Conservation (phyloP, 306 rosid genomes). For the Senna tora region DNA sequence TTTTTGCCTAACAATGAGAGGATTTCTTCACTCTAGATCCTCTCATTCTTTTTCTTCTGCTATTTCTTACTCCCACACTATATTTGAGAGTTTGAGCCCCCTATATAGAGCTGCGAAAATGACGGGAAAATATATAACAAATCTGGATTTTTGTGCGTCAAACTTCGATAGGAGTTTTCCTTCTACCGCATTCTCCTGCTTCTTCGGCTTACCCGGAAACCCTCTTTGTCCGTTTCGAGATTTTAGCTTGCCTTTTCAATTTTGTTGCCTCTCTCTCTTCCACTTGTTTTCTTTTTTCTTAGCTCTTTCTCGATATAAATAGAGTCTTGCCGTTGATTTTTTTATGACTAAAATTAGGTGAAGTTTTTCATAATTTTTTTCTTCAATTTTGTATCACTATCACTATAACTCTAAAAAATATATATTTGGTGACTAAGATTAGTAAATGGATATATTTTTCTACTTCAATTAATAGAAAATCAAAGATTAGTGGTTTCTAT, state of each 20-base stretch:
- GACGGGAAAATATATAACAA: not conserved
- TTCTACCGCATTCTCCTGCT: slow-evolving; percentile 35
- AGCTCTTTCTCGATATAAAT: slow-evolving; percentile 3
- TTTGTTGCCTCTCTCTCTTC: slow-evolving; percentile 6
- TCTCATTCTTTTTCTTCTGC: slow-evolving; percentile 10
- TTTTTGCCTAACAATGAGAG: slow-evolving; percentile 2
- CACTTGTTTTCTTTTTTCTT: slow-evolving; percentile 2
- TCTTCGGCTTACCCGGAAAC: not conserved
- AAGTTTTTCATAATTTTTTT: no score
- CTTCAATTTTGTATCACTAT: no score
- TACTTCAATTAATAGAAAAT: no score
- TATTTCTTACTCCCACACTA: not conserved
- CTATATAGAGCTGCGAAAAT: not conserved
- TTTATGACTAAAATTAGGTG: slow-evolving; percentile 39
- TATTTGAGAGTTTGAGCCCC: no score
- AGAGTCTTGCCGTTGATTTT: not conserved
- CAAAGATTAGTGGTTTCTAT: no score
- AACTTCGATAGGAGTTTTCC: slow-evolving; percentile 23
- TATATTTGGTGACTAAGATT: no score
- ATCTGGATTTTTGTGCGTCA: slow-evolving; percentile 15
- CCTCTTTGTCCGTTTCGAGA: not conserved
- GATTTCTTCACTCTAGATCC: not conserved
- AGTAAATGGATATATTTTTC: no score
- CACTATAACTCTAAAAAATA: no score
- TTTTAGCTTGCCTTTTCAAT: not conserved